phyloP scores from a whole-genome alignment of 2,329 filamentous ascomycete species.

The Erysiphe pulchra region DNA sequence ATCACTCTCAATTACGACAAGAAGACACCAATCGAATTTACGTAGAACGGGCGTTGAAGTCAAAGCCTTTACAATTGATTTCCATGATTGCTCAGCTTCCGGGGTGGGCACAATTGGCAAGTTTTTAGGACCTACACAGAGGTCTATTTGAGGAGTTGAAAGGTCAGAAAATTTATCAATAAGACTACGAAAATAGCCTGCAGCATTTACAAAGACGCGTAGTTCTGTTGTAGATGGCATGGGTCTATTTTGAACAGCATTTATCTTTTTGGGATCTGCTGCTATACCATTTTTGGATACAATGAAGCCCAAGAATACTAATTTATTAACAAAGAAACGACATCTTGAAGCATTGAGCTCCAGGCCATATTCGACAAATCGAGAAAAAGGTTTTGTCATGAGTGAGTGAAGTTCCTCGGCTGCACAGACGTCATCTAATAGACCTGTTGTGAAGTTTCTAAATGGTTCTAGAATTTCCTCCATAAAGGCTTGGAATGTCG shows the following conservation, averaged over 20 bases:
- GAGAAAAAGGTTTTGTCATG: too few relatives aligned
- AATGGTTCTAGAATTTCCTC: background rate
- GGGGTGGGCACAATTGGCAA: background rate
- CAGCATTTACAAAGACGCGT: background rate
- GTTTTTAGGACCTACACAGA: background rate
- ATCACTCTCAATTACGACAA: background rate
- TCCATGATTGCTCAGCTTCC: background rate
- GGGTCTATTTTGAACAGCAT: background rate
- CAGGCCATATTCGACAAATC: too few relatives aligned
- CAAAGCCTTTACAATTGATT: background rate
- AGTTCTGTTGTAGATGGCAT: background rate
- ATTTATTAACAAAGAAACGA: too few relatives aligned
- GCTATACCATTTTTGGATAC: too few relatives aligned
- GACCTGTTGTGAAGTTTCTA: background rate
- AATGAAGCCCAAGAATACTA: too few relatives aligned
- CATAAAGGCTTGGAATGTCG: background rate
- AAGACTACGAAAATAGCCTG: background rate
- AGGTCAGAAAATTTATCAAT: background rate
- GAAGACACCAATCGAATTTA: background rate
- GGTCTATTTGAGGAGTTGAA: background rate
- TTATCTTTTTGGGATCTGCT: too few relatives aligned
- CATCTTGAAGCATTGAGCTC: too few relatives aligned
- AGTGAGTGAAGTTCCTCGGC: background rate
- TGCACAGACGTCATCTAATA: background rate
- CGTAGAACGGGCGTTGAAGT: background rate